Base-by-base conservation (phyloP, 495 filamentous ascomycete species). In the Penicillium angulare region DNA sequence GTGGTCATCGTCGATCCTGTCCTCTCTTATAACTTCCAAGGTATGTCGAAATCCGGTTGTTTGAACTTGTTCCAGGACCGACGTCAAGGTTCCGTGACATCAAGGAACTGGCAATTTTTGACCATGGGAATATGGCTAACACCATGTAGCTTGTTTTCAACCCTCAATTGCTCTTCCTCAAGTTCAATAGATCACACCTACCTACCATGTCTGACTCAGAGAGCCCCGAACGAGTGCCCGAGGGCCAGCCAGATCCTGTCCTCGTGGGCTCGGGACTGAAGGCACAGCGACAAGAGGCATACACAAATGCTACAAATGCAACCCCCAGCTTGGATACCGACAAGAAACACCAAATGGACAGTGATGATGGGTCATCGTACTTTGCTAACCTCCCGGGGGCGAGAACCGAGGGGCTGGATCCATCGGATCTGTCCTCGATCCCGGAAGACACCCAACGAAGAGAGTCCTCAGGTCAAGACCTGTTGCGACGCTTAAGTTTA, bases 401-500 rank as follows among this genome's bases (percentile, higher is more conserved):
- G 44, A 45, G 59, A 9, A 41, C 54, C 54, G 43, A 48, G 43
- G 24, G 54, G 32, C 23, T 47, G 3, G 45, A 50, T 43, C 16
- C 58, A 21, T 51, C 57, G 15, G 56, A 64, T 49, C 50, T 44
- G 29, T 47, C 54, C 23, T 36, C 71, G 63, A 51, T 73, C 63
- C 59, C 60, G 56, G 48, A 71, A 43, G 67, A 83, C 53, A 66
- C 76, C 13, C 74, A 27, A 20, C 13, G 71, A 3, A 76, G 73
- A 16, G 79, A 80, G 29, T 78, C 76, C 13, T 75, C 71, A 2
- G 76, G 81, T 44, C 70, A 75, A 10, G 85, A 91, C 10, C 71
- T 87, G 16, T 61, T 90, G 32, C 80, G 81, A 16, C 80, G 84
- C 18, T 67, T 89, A 60, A 89, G 82, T 58, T 58, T 83, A 24